A percentile compares a stretch with the other conserved stretches of the same genome.
phyloP scores from a whole-genome alignment of 1,284 basidiomycete species.

The Porodaedalea pini region DNA sequence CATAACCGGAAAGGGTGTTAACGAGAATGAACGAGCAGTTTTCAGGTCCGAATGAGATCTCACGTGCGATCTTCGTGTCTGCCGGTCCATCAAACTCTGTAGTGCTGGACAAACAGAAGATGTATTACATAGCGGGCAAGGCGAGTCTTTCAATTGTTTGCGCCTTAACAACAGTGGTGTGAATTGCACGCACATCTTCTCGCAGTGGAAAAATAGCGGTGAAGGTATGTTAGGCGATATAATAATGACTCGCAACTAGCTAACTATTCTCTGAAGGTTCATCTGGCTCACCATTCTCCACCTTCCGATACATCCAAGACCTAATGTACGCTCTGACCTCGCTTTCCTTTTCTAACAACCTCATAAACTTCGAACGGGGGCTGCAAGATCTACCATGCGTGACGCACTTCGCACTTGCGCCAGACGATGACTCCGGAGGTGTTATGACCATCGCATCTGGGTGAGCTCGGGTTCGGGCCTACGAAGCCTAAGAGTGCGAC shows the following conservation, averaged over 20 bases:
- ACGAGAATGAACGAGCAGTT: constrained; percentile 45
- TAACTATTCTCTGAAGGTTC: too few species aligned
- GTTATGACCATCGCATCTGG: constrained; percentile 85
- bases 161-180: background rate
- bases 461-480: constrained; percentile 79
- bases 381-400: constrained; percentile 73
- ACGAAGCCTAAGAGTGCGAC: constrained; percentile 84
- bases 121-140: constrained; percentile 85
- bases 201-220: constrained; percentile 87
- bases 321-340: constrained; percentile 51
- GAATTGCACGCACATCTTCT: constrained; percentile 15
- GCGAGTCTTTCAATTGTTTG: constrained; percentile 37
- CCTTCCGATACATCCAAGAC: constrained; percentile 78
- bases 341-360: constrained; percentile 8
- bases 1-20: background rate
- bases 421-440: constrained; percentile 47
- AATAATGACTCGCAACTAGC: too few species aligned
- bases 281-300: constrained; percentile 76
- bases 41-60: constrained; percentile 61
- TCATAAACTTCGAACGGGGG: constrained; percentile 42
- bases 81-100: constrained; percentile 83
- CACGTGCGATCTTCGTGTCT: constrained; percentile 63
- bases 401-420: constrained; percentile 80
- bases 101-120: constrained; percentile 78
- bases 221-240: constrained; percentile 76